phyloP scores from a whole-genome alignment of 192 early-diverging fungal species.

The Borealophlyctis nickersoniae region DNA sequence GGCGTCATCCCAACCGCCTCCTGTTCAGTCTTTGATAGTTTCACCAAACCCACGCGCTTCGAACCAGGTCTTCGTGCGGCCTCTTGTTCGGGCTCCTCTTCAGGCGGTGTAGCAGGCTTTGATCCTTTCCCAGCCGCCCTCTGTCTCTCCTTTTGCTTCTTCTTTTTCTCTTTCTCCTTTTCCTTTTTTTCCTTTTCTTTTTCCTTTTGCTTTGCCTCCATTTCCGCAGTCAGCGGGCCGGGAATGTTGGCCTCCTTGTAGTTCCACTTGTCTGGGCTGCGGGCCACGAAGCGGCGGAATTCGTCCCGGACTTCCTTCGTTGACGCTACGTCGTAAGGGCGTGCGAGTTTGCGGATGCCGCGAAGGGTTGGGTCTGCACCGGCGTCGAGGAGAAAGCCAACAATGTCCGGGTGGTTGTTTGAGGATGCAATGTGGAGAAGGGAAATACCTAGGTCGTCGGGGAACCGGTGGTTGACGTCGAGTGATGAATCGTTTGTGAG shows the following conservation, averaged over 20 bases:
- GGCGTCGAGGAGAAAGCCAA: slow-evolving; percentile 62
- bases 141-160: slow-evolving; percentile 42
- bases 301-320: slow-evolving; percentile 69
- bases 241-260: slow-evolving; percentile 66
- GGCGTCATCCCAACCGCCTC: slow-evolving; percentile 60
- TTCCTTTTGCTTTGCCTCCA: slow-evolving; percentile 68
- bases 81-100: slow-evolving; percentile 25
- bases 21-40: slow-evolving; percentile 34
- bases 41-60: slow-evolving; percentile 13
- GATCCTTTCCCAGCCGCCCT: slow-evolving; percentile 16
- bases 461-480: slow-evolving; percentile 33
- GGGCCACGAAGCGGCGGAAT: slow-evolving; percentile 67
- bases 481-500: slow-evolving; percentile 41
- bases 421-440: slow-evolving; percentile 75
- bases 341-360: slow-evolving; percentile 33
- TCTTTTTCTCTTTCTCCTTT: slow-evolving; percentile 54
- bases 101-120: too few relatives aligned
- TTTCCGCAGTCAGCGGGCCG: slow-evolving; percentile 67
- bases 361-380: slow-evolving; percentile 75
- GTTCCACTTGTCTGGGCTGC: slow-evolving; percentile 62
- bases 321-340: slow-evolving; percentile 69
- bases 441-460: slow-evolving; percentile 37
- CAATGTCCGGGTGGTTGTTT: slow-evolving; percentile 54
- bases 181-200: slow-evolving; percentile 64
- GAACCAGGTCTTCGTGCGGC: not conserved